These are phyloP conservation scores for Aspergillus calidoustus DNA, from an alignment of 2,329 filamentous ascomycete genomes.

Conservation along the genomic window DNA sequence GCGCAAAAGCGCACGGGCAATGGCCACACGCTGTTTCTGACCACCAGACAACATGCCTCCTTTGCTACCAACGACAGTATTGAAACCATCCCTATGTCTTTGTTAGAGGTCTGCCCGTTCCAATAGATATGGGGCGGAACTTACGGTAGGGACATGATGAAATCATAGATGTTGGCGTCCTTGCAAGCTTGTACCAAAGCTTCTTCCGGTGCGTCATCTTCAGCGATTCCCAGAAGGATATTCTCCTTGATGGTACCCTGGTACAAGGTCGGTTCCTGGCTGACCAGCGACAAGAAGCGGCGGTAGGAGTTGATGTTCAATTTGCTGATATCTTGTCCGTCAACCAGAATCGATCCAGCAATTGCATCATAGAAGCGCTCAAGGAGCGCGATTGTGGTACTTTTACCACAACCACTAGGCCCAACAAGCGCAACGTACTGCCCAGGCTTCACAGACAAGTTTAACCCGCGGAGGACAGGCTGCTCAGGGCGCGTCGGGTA, in stretches of 20 bases:
- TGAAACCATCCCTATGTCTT: conserved; percentile 69
- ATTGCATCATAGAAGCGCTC: conserved; percentile 95
- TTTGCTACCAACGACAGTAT: conserved; percentile 84
- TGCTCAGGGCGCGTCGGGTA: conserved; percentile 92
- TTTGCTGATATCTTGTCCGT: conserved; percentile 78
- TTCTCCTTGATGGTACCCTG: conserved; percentile 92
- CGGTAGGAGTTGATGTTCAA: conserved; percentile 89
- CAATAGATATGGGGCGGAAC: conserved; percentile 29
- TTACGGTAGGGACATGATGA: conserved; percentile 78
- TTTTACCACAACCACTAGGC: conserved; percentile 93
- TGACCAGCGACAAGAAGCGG: conserved; percentile 81
- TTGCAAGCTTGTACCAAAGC: conserved; percentile 78
- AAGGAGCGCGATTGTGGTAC: conserved; percentile 86
- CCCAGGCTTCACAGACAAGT: conserved; percentile 55
- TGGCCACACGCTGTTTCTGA: conserved; percentile 93
- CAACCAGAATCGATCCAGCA: conserved; percentile 77
- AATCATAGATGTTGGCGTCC: conserved; percentile 91
- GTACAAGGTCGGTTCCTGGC: conserved; percentile 92
- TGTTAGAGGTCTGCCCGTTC: conserved; percentile 21
- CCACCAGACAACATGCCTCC: conserved; percentile 84
- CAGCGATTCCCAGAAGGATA: conserved; percentile 76
- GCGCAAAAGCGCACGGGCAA: conserved; percentile 87
- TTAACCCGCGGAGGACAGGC: conserved; percentile 84
- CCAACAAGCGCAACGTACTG: conserved; percentile 77
- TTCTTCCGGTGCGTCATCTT: conserved; percentile 71